Evolutionary conservation across 176 grass and related monocot species (phyloP), one percentile per base, ranked within the genome.

Genomic region (Oryza punctata): DNA sequence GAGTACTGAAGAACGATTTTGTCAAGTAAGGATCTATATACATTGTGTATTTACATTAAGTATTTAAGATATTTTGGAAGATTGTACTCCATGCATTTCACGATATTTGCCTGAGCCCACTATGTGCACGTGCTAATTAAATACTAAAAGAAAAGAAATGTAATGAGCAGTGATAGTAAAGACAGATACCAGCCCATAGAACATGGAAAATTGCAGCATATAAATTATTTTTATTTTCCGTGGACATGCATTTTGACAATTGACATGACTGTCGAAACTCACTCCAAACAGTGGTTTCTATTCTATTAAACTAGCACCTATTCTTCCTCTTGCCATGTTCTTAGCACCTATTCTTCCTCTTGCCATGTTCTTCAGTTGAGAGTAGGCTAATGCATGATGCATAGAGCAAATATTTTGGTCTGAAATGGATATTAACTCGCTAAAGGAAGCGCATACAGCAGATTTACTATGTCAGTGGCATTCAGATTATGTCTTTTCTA

Each of bases 1-100:
- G 96, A 14, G 96, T 98, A 12, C 68, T 98, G 68, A 98, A 98
- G 92, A 98, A 98, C 77, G 93, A 98, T 87, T 98, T 95, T 84
- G 84, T 95, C 26, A 98, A 98, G 96, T 98, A 91, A 89, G 91
- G 47, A 10, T 23, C 19, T 43, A 44, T 38, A 69, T 28, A n/a
- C n/a, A 57, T n/a, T 35, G 43, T 9, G 19, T 61, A 38, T 7
- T 38, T 38, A 69, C 54, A 57, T n/a, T 24, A 60, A 23, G 19
- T 61, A 38, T 38, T 38, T 9, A 38, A 38, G 37, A 38, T 61
- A 61, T 11, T 60, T 61, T 61, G 21, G 19, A 61, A 61, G 23
- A 24, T 23, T 10, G 10, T 24, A 23, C 57, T 21, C n/a, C 9
- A 10, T 24, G 21, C 57, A 61, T 61, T 24, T 10, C n/a, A 61